phyloP scores from a whole-genome alignment of 148 eudicot species.

The Polygonum aviculare region DNA sequence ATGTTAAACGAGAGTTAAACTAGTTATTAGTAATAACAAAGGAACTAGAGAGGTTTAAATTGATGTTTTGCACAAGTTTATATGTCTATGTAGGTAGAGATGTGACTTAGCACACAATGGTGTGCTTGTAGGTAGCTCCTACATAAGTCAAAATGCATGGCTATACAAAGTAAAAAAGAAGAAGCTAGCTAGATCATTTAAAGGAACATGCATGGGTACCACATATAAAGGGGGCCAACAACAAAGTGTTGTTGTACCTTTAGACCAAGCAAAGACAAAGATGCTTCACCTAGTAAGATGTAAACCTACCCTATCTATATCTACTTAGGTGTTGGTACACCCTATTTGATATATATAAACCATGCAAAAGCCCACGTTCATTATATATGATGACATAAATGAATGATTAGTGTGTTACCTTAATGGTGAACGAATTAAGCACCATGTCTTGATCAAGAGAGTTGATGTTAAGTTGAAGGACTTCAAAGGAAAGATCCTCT shows the following conservation, averaged over 20 bases:
- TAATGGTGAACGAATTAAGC: conserved; percentile 65
- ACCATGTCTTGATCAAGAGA: conserved; percentile 70
- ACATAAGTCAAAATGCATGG: conserved; percentile 2
- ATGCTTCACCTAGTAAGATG: conserved; percentile 6
- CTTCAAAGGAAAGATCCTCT: conserved; percentile 66
- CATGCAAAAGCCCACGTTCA: conserved; percentile 6
- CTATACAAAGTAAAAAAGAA: neutral
- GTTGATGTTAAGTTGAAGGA: conserved; percentile 55
- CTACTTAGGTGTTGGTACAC: conserved; percentile 1
- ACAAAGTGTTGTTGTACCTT: neutral
- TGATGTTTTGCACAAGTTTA: no score
- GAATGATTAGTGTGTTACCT: conserved; percentile 33
- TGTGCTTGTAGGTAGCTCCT: neutral
- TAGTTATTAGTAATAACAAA: no score
- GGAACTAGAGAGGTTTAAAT: no score
- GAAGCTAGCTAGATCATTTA: neutral
- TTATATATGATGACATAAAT: no score
- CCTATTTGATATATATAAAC: conserved; percentile 5
- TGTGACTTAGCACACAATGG: neutral
- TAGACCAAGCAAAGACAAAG: conserved; percentile 7
- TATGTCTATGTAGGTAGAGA: neutral
- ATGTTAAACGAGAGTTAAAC: no score
- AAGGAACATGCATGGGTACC: conserved; percentile 2
- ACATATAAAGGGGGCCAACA: conserved; percentile 3
- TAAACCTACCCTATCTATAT: neutral